Percentiles rank a stretch among this genome's conserved stretches.
These are phyloP conservation scores for Lipomyces orientalis DNA, from an alignment of 805 yeast species.

Conservation along the genomic window DNA sequence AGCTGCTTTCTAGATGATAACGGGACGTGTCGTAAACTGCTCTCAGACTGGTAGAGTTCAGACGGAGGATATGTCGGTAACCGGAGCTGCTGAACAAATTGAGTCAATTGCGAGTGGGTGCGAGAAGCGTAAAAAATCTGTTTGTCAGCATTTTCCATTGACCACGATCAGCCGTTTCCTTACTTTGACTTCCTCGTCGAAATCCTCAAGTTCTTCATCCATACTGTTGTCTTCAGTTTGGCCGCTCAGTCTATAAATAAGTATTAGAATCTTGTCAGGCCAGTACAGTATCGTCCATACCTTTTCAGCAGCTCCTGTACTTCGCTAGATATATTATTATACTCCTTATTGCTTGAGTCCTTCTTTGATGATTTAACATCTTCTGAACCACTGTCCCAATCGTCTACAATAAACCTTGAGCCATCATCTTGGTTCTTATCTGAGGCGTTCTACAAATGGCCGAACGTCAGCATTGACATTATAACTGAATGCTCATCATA, in stretches of 20 bases:
- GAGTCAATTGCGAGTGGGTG: conserved; percentile 87
- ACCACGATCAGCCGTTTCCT: neutral
- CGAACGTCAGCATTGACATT: conserved; percentile 1
- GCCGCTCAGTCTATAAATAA: conserved; percentile 10
- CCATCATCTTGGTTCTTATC: conserved; percentile 46
- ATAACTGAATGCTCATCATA: neutral
- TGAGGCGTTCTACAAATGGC: conserved; percentile 17
- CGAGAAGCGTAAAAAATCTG: conserved; percentile 76
- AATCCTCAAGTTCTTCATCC: conserved; percentile 22
- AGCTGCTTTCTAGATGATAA: conserved; percentile 84
- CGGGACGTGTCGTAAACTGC: conserved; percentile 66
- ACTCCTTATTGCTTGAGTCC: conserved; percentile 35
- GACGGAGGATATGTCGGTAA: conserved; percentile 71
- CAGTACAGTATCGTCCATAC: neutral
- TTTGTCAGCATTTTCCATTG: neutral
- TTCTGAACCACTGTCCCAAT: conserved; percentile 46
- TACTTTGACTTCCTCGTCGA: conserved; percentile 27
- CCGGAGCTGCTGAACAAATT: conserved; percentile 74
- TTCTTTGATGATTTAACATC: neutral
- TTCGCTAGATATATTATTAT: conserved; percentile 53
- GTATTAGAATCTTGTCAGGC: neutral
- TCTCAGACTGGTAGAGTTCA: conserved; percentile 49
- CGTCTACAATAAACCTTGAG: conserved; percentile 52
- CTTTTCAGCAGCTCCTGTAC: conserved; percentile 56
- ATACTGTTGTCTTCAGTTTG: conserved; percentile 32